Percentiles rank a stretch among this genome's conserved stretches.
These are phyloP conservation scores for Aspergillus incahuasiensis DNA, from an alignment of 495 filamentous ascomycete species.

Conservation along the genomic window DNA sequence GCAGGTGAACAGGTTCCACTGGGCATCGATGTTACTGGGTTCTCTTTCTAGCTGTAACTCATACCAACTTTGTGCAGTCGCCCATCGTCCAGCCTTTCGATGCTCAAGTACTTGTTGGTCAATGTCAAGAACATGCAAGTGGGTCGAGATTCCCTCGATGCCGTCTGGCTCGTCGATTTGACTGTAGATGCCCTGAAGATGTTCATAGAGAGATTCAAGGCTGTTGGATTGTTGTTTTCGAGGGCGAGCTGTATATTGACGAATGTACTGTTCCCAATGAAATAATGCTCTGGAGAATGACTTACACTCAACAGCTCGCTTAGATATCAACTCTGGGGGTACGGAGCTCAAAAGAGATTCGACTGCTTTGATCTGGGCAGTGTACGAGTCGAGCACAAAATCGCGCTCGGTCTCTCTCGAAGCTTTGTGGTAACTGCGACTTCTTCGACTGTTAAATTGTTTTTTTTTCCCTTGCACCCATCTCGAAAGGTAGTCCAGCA, in stretches of 20 bases:
- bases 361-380: slow-evolving; percentile 55
- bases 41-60: slow-evolving; percentile 77
- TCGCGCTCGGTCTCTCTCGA: slow-evolving; percentile 35
- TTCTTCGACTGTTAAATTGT: slow-evolving; percentile 37
- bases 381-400: slow-evolving; percentile 36
- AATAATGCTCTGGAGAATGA: slow-evolving; percentile 90
- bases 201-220: slow-evolving; percentile 60
- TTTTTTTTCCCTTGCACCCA: slow-evolving; percentile 85
- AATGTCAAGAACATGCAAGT: slow-evolving; percentile 73
- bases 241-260: slow-evolving; percentile 46
- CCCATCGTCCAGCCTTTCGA: slow-evolving; percentile 90
- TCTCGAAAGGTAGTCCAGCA: slow-evolving; percentile 83
- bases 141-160: slow-evolving; percentile 86
- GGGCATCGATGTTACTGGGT: slow-evolving; percentile 69
- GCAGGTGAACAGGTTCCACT: slow-evolving; percentile 80
- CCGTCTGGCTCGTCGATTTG: slow-evolving; percentile 97
- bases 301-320: slow-evolving; percentile 82
- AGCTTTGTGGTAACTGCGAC: slow-evolving; percentile 31
- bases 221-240: slow-evolving; percentile 34
- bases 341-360: slow-evolving; percentile 62
- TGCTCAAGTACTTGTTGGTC: slow-evolving; percentile 92
- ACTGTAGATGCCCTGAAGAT: slow-evolving; percentile 87
- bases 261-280: slow-evolving; percentile 89
- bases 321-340: slow-evolving; percentile 79
- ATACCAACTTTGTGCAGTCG: slow-evolving; percentile 97